A percentile compares a stretch with the other conserved stretches of the same genome.
Evolutionary conservation across 768 basidiomycete genomes (phyloP).

Genomic region (Leccinum uliginosum): DNA sequence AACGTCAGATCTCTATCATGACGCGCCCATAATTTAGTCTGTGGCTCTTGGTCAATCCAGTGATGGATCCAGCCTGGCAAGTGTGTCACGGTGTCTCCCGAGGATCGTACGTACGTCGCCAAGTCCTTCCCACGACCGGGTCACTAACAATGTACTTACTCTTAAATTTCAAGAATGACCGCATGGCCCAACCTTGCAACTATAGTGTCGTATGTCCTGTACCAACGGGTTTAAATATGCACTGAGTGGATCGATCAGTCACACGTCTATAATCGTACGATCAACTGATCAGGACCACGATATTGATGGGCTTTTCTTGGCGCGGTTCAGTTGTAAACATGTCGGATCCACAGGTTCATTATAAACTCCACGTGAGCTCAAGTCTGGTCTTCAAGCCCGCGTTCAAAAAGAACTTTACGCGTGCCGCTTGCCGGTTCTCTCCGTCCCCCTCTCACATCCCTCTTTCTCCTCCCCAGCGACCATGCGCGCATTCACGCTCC

Average conservation of each 20-base stretch:
- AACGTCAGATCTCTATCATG: too few relatives aligned
- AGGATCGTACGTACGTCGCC: too few relatives aligned
- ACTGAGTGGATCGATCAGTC: neutral
- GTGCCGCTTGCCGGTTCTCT: neutral
- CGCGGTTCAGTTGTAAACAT: conserved; percentile 1
- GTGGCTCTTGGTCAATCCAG: too few relatives aligned
- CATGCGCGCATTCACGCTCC: conserved; percentile 12
- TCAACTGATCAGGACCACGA: neutral
- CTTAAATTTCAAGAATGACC: neutral
- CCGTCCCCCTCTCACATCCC: conserved; percentile 1
- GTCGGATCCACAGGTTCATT: neutral
- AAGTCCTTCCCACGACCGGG: neutral
- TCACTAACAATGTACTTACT: neutral
- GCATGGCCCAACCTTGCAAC: neutral
- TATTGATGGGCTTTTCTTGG: neutral
- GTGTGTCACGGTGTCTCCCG: too few relatives aligned
- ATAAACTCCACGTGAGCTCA: neutral
- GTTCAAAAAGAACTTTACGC: neutral
- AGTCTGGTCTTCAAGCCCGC: too few relatives aligned
- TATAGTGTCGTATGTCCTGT: neutral
- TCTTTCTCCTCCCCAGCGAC: neutral
- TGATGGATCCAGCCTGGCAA: too few relatives aligned
- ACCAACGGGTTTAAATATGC: neutral
- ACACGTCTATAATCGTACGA: neutral
- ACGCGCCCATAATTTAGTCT: too few relatives aligned